Base-by-base conservation (phyloP, 495 filamentous ascomycete genomes). In the Xylaria nigripes region DNA sequence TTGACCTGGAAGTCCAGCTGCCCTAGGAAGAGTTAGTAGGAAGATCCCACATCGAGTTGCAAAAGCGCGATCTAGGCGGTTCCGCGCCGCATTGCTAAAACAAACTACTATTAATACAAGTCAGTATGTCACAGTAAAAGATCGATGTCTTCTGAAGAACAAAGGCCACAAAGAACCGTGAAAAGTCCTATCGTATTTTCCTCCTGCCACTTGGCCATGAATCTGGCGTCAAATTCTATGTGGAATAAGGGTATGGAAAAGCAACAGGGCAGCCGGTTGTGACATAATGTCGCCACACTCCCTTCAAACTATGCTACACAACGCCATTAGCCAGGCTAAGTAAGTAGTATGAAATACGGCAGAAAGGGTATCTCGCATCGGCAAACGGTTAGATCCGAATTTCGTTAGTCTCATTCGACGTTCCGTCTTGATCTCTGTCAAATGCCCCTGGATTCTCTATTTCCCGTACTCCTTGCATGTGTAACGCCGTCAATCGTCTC, bases 201-300 rank as follows among this genome's bases (percentile, higher is more conserved):
- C 59, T 58, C 64, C 56, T 57, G 54, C 64, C 61, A 67, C 59
- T 66, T 61, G 61, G 61, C 58, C 51, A 24, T 47, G 51, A 55
- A 51, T 21, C 41, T 18, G 42, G 29, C 12, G 40, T 34, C 38
- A 15, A 34, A 44, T 55, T 34, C 42, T 36, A 45, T 40, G 50
- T 29, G 38, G 25, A 36, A 45, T 48, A 18, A 38, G 61, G 59
- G 57, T 40, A 21, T 36, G 19, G 19, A 32, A 16, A 45, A 48
- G 43, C 21, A 7, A 27, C 29, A 50, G 24, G 52, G 29, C 15
- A 41, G 44, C 38, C 34, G 34, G 42, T 16, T 30, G 13, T 30
- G 44, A 24, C 58, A 53, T 25, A 25, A 45, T 19, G 7, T 50
- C 32, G 44, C 29, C 30, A 21, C 40, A 41, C 29, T 36, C 30